A percentile compares a stretch with the other conserved stretches of the same genome.
Evolutionary conservation across 169 alveolate species (phyloP).

Genomic region (Babesia bovis): DNA sequence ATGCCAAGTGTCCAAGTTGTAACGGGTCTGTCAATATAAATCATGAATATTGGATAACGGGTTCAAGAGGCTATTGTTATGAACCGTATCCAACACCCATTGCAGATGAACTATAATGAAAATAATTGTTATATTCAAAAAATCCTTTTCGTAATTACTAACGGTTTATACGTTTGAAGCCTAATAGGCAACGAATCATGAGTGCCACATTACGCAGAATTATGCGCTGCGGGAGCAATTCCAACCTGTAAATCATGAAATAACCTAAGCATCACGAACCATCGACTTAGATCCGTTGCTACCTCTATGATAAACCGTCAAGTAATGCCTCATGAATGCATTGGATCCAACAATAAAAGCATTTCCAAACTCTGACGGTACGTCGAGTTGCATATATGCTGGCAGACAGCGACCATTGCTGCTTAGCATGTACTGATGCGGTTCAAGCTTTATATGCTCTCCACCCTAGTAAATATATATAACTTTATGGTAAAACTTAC

Average conservation of each 20-base stretch:
- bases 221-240: constrained; percentile 42
- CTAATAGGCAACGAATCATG: too few species aligned
- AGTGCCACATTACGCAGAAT: not conserved
- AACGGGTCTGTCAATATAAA: not conserved
- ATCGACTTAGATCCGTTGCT: constrained; percentile 58
- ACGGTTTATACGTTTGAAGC: too few species aligned
- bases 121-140: too few species aligned
- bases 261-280: constrained; percentile 46
- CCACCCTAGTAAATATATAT: constrained; percentile 29
- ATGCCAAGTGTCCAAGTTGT: constrained; percentile 32
- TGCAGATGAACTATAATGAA: constrained; percentile 28
- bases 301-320: constrained; percentile 77
- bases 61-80: constrained; percentile 39
- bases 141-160: too few species aligned
- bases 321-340: constrained; percentile 82
- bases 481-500: constrained; percentile 6
- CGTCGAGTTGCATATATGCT: constrained; percentile 86
- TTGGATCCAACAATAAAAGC: constrained; percentile 84
- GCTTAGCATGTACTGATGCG: constrained; percentile 68
- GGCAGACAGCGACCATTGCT: constrained; percentile 76
- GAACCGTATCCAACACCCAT: constrained; percentile 46
- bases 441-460: constrained; percentile 50
- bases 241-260: constrained; percentile 29
- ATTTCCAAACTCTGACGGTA: constrained; percentile 86
- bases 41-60: constrained; percentile 28